Conservation (phyloP, 208 protist genomes). For the Leishmania guyanensis region DNA sequence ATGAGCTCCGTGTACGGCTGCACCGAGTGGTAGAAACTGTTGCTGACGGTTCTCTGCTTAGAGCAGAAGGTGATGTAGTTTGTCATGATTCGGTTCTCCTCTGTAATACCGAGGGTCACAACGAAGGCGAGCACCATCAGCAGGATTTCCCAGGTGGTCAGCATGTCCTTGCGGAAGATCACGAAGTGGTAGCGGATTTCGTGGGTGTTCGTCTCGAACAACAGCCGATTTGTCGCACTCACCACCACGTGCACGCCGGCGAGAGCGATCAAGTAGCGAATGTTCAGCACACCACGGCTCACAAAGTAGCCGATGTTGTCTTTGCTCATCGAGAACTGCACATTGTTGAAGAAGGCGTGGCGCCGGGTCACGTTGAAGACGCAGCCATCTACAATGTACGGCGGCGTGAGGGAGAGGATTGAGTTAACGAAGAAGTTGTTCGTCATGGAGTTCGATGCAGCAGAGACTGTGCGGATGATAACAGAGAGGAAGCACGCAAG, state of each 20-base stretch:
- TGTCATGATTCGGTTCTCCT: slow-evolving; percentile 60
- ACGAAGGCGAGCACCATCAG: slow-evolving; percentile 64
- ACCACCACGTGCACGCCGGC: slow-evolving; percentile 47
- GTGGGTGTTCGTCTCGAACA: slow-evolving; percentile 70
- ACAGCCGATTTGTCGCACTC: slow-evolving; percentile 58
- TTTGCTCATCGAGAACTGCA: slow-evolving; percentile 42
- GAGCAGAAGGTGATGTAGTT: slow-evolving; percentile 64
- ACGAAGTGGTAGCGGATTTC: slow-evolving; percentile 87
- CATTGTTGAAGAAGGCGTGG: slow-evolving; percentile 60
- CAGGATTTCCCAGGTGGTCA: slow-evolving; percentile 77
- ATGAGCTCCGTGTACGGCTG: slow-evolving; percentile 69
- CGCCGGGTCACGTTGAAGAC: slow-evolving; percentile 33
- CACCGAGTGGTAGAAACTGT: slow-evolving; percentile 43
- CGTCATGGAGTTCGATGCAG: slow-evolving; percentile 49
- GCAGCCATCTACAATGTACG: slow-evolving; percentile 41
- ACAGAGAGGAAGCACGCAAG: slow-evolving; percentile 64
- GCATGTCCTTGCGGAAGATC: slow-evolving; percentile 80
- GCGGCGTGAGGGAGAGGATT: slow-evolving; percentile 35
- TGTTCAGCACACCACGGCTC: slow-evolving; percentile 59
- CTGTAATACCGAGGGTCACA: slow-evolving; percentile 37
- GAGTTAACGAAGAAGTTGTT: slow-evolving; percentile 66
- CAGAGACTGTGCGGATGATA: slow-evolving; percentile 53
- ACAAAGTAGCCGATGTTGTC: slow-evolving; percentile 79
- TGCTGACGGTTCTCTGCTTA: background rate
- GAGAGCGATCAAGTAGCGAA: slow-evolving; percentile 71